A percentile compares a stretch with the other conserved stretches of the same genome.
These are phyloP conservation scores for Claviceps sp. DNA, from an alignment of 2,329 filamentous ascomycete genomes.

Conservation along the genomic window DNA sequence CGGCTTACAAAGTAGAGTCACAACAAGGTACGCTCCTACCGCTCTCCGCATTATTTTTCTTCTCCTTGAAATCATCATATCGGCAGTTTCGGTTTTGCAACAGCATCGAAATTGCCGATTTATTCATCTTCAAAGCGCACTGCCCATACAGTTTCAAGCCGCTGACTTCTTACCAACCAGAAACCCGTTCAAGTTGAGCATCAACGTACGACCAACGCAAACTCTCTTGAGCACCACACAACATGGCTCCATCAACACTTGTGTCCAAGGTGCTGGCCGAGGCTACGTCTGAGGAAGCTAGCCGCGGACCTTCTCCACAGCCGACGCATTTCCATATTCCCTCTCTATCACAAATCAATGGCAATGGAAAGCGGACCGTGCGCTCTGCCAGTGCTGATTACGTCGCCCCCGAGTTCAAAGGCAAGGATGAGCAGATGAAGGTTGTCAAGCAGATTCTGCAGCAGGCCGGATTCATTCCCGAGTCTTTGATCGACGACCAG, in stretches of 20 bases:
- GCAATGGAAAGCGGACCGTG: conserved; percentile 58
- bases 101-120: no score
- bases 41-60: background rate
- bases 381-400: conserved; percentile 89
- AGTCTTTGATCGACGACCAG: conserved; percentile 69
- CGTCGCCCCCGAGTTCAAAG: conserved; percentile 84
- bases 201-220: background rate
- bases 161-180: background rate
- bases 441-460: conserved; percentile 69
- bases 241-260: conserved; percentile 17
- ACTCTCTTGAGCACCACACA: conserved; percentile 8
- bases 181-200: background rate
- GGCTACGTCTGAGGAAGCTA: conserved; percentile 26
- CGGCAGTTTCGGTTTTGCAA: no score
- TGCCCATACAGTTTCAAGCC: background rate
- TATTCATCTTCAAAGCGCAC: background rate
- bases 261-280: conserved; percentile 29
- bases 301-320: conserved; percentile 69
- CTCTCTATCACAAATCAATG: conserved; percentile 33
- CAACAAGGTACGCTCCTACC: background rate
- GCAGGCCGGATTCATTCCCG: conserved; percentile 74
- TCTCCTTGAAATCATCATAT: no score
- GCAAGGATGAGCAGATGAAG: conserved; percentile 84
- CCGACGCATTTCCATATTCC: conserved; percentile 74
- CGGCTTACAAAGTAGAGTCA: background rate